Base-by-base conservation (phyloP, 306 rosid species). In the Echinosophora koreensis region DNA sequence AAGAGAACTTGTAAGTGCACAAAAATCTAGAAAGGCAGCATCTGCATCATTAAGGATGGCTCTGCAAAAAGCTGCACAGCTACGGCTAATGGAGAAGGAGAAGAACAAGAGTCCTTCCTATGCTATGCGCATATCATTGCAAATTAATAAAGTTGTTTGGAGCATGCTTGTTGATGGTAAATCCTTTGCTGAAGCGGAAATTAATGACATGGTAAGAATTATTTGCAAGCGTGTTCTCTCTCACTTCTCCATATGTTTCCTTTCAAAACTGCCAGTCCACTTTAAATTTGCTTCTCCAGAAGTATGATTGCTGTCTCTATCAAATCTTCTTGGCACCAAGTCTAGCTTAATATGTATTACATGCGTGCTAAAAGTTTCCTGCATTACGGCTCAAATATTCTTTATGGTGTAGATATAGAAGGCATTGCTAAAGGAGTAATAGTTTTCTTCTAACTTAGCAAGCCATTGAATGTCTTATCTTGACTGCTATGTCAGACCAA, bases 121-220 rank as follows among this genome's bases (percentile, higher is more conserved):
- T 83, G 99, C 99, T 51, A 96, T 91, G 99, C 94, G 90, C n/a
- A 88, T 96, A 81, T 96, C 99, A 51, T 79, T 96, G 89, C 92
- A 89, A 88, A 96, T 96, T 79, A 74, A 84, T 77, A 92, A 89
- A 86, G 99, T 96, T 67, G 97, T 87, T 71, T 96, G 99, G 99
- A 92, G 89, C 87, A 96, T 96, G 99, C 96, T 96, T 82, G 89
- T 89, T 34, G 99, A 96, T 85, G 98, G 99, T 74, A 92, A 96
- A 92, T 85, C 99, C 67, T 96, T 96, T 87, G 99, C 99, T 1
- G 99, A 92, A 86, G 97, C 92, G 8, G 99, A 96, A 88, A 89
- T 96, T 68, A 96, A 87, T 86, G 99, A 96, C 81, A 82, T 96
- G 99, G 99, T 96, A 90, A 92, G 90, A 74, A 50, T 73, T 63